These are phyloP conservation scores for Lipomyces yamadae DNA, from an alignment of 805 yeast genomes.

Conservation along the genomic window DNA sequence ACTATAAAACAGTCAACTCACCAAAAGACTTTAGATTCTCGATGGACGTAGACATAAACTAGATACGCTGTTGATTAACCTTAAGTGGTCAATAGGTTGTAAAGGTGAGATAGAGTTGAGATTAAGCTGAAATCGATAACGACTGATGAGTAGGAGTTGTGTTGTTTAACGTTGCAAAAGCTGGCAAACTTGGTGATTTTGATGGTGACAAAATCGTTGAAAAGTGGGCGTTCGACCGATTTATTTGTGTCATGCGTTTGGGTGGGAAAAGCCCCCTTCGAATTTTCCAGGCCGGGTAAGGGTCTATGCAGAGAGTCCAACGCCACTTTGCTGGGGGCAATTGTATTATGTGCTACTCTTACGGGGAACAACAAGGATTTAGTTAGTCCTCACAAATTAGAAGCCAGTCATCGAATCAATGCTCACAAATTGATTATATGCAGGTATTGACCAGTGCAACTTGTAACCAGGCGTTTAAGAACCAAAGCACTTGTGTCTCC, in stretches of 20 bases:
- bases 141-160: neutral
- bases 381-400: no score
- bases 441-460: no score
- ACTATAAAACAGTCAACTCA: slow-evolving; percentile 20
- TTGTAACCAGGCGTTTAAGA: no score
- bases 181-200: neutral
- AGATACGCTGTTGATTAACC: slow-evolving; percentile 11
- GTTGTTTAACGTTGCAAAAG: neutral
- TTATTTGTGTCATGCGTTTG: neutral
- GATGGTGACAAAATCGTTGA: neutral
- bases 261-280: neutral
- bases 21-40: slow-evolving; percentile 61
- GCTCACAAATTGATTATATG: no score
- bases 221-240: neutral
- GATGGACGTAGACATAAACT: slow-evolving; percentile 72
- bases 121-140: slow-evolving; percentile 5
- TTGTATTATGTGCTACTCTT: no score
- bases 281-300: neutral
- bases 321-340: slow-evolving; percentile 1
- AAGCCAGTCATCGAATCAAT: no score
- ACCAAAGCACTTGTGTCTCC: no score
- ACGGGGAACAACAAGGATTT: no score
- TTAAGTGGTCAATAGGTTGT: neutral
- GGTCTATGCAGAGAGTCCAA: neutral
- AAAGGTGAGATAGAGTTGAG: neutral